Base-by-base conservation (phyloP, 345 rosid genomes). In the Salix arbutifolia region DNA sequence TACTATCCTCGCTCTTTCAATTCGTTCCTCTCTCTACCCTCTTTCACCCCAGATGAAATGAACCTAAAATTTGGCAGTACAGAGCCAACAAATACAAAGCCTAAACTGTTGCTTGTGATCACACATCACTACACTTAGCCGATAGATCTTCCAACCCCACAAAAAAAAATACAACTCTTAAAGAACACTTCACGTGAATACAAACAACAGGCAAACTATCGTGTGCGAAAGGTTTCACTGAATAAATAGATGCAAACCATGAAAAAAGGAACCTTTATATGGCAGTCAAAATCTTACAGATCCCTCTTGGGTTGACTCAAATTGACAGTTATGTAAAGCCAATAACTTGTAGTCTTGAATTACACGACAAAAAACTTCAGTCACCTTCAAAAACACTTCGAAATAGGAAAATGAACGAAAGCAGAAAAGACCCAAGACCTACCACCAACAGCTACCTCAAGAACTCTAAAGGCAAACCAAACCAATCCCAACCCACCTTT, bases 401-500 rank as follows among this genome's bases (percentile, higher is more conserved):
- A 42, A 42, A 42, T 42, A 42, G 4, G 28, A 58, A 58, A 58
- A 11, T 23, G 64, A 60, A 71, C 1, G 52, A 69, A 53, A 81
- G 52, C 18, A 80, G 71, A 77, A 72, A 78, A 68, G 78, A 78
- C 77, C 60, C 84, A 76, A 77, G 71, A 72, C 76, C 76, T 76
- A 37, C 76, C 78, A 82, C 56, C 75, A 66, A 67, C 62, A 52
- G 79, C 68, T 48, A 74, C 48, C 46, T 58, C 69, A 73, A 78
- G 87, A 86, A 83, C 86, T 86, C 82, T 30, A 85, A 68, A 78
- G 37, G 23, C 68, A 60, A 74, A 79, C 84, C 73, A 66, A 76
- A 79, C 84, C 74, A 73, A 81, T 79, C 84, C 80, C 84, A 80
- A 81, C 84, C 80, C 84, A 80, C 84, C 78, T 73, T 28, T 25